These are phyloP conservation scores for Brettanomyces anomalus DNA, from an alignment of 805 yeast species.

Conservation along the genomic window DNA sequence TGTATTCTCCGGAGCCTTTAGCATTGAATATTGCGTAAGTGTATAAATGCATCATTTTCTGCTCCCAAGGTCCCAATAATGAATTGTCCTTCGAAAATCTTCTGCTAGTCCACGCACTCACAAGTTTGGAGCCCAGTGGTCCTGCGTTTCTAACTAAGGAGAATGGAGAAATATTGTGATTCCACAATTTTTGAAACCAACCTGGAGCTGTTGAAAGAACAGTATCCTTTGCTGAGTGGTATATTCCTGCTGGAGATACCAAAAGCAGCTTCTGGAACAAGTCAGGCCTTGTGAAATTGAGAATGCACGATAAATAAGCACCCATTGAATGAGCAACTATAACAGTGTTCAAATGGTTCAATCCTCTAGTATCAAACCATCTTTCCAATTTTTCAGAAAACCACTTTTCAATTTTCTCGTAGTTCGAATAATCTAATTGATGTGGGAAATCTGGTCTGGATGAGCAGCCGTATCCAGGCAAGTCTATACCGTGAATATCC, in stretches of 20 bases:
- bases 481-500: slow-evolving; percentile 78
- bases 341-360: slow-evolving; percentile 35
- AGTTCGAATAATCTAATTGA: slow-evolving; percentile 27
- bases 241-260: slow-evolving; percentile 87
- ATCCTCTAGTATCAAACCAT: slow-evolving; percentile 46
- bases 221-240: slow-evolving; percentile 33
- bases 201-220: slow-evolving; percentile 39
- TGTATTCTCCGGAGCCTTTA: slow-evolving; percentile 89
- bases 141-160: slow-evolving; percentile 68
- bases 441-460: slow-evolving; percentile 64
- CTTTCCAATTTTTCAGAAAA: slow-evolving; percentile 54
- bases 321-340: slow-evolving; percentile 89
- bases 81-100: slow-evolving; percentile 48
- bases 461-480: slow-evolving; percentile 86
- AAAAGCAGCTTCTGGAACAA: slow-evolving; percentile 62
- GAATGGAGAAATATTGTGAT: slow-evolving; percentile 72
- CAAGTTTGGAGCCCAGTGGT: slow-evolving; percentile 74
- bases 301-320: slow-evolving; percentile 67
- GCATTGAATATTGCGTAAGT: slow-evolving; percentile 79
- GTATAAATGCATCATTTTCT: slow-evolving; percentile 59
- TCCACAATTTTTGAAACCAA: slow-evolving; percentile 80
- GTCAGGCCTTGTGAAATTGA: slow-evolving; percentile 52
- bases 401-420: slow-evolving; percentile 47
- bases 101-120: slow-evolving; percentile 83
- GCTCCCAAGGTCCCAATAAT: slow-evolving; percentile 33